Evolutionary conservation across 257 asterid genomes (phyloP), one percentile per base, ranked within the genome.

Genomic region (Fraxinus americana): DNA sequence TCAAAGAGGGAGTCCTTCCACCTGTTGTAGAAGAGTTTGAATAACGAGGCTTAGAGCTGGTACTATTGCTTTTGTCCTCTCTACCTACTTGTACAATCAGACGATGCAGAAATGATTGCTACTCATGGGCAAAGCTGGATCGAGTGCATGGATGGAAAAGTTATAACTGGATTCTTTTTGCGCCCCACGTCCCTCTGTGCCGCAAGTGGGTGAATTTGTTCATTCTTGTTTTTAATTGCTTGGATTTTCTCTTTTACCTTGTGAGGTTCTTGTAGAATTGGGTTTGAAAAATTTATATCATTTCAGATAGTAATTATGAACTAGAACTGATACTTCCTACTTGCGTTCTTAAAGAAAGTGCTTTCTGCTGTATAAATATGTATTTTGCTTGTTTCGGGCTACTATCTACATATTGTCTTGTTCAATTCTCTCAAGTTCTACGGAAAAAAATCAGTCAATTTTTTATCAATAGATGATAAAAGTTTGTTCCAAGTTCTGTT

Each of bases 21-120:
- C 78, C 98, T 1, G 98, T 93, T 54, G 86, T 80, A 17, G 97
- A 96, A 87, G 98, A 92, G 43, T 86, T 78, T 38, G 97, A 91
- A 75, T 85, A 82, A 52, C 87, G 85, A 87, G 80, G 72, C 23
- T 39, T 21, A 79, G 78, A 75, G 76, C 71, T 57, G 65, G 54
- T 63, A 16, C 25, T 16, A 21, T 25, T 72, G 70, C 25, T 67
- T 79, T 77, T 80, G 66, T 82, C 74, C 32, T 57, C 30, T 65
- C 43, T 21, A 77, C 59, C 63, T 34, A 25, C 25, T 27, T 30
- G 32, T 30, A 72, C 67, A 9, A 66, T 71, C 78, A 72, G 71
- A 79, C 73, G 81, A 82, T 75, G 82, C 77, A 39, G 81, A 76
- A 45, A 41, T 70, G 63, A 36, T 63, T 68, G 79, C 79, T 73